A percentile compares a stretch with the other conserved stretches of the same genome.
Conservation (phyloP, 2,329 filamentous ascomycete species). For the Aspergillus quadrilineatus region DNA sequence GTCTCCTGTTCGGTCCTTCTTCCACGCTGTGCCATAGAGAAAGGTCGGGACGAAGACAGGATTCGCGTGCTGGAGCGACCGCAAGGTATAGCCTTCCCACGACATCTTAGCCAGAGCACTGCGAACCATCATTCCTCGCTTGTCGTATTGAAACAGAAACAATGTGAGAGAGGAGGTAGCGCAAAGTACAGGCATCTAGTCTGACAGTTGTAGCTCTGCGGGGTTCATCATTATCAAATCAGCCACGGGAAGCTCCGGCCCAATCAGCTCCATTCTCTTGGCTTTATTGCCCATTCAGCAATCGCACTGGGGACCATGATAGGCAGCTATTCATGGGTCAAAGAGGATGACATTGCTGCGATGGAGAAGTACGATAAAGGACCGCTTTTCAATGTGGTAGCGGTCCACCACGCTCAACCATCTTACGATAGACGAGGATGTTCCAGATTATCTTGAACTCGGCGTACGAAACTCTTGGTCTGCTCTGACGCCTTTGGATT, state of each 20-base stretch:
- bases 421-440: neutral
- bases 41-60: slow-evolving; percentile 44
- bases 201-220: neutral
- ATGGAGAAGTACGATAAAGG: neutral
- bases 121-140: slow-evolving; percentile 22
- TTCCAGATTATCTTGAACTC: neutral
- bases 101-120: slow-evolving; percentile 27
- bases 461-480: no score
- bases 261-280: neutral
- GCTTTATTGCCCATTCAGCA: neutral
- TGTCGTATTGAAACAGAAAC: neutral
- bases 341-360: neutral
- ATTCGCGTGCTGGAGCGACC: slow-evolving; percentile 24
- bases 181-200: neutral
- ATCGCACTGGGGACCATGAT: neutral
- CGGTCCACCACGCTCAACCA: neutral
- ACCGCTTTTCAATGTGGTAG: neutral
- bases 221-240: neutral
- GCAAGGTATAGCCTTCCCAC: slow-evolving; percentile 34
- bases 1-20: slow-evolving; percentile 65
- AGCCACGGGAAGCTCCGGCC: neutral
- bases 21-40: slow-evolving; percentile 86
- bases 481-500: no score
- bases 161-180: neutral
- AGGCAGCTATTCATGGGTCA: neutral